Evolutionary conservation across 768 basidiomycete genomes (phyloP), one percentile per base, ranked within the genome.

Genomic region (Astraeus odoratus): DNA sequence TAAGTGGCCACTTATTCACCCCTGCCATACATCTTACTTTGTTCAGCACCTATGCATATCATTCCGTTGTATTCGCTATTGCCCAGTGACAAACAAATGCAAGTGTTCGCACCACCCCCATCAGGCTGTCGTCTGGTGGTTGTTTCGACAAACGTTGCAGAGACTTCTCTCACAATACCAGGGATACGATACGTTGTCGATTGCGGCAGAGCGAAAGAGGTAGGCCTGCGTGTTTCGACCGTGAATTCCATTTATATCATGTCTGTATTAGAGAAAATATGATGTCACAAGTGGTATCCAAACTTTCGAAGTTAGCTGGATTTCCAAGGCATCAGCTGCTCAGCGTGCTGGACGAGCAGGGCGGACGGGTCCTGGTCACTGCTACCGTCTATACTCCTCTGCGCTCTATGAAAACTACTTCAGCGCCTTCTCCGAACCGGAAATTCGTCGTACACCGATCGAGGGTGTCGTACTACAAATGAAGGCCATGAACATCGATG

Each of bases 401-500:
- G 90, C 94, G 13, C 74, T 99, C 12, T 98, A 78, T 63, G 96
- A 98, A 60, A 80, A 94, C 57, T 80, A 95, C 63, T 95, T 98
- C 58, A 83, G 87, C 25, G 67, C 80, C 46, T 95, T 95, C 64
- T 76, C 89, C 0, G 70, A 79, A 47, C 96, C 96, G 2, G 96
- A 99, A 63, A 94, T 98, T 45, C 74, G 92, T 35, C 85, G 94
- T 19, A 92, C 89, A 70, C 94, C 96, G 0, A 95, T 98, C 53
- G 96, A 98, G 55, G 94, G 93, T 2, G 84, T 98, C 19, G 88
- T 98, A 8, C 72, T 98, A 25, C 94, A 97, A 64, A 97, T 99
- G 95, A 99, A 99, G 72, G 83, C 81, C 63, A 97, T 99, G 93
- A 90, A 95, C 58, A 95, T 99, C 47, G 93, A 98, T 57, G 75